phyloP scores from a whole-genome alignment of 306 rosid genomes.

The Quercus mongolica region DNA sequence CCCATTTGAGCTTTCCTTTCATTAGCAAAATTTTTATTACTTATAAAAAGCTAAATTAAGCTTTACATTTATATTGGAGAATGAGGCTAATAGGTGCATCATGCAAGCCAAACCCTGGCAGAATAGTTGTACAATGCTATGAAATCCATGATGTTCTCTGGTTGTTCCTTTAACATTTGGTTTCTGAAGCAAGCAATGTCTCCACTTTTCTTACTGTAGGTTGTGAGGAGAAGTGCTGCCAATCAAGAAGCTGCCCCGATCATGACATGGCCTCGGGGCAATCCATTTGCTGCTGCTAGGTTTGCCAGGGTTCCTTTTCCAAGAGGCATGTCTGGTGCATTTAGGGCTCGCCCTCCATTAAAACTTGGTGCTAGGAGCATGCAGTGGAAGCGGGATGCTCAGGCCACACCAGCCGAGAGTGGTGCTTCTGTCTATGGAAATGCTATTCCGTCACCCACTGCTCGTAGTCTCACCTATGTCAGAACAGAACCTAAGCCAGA shows the following conservation, averaged over 20 bases:
- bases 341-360: conserved; percentile 60
- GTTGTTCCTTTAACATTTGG: conserved; percentile 3
- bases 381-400: conserved; percentile 93
- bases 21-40: too few species aligned
- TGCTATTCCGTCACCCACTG: conserved; percentile 27
- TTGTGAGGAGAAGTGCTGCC: conserved; percentile 66
- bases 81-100: neutral
- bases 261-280: conserved; percentile 68
- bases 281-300: conserved; percentile 57
- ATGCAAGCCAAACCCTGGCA: neutral
- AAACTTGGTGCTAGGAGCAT: conserved; percentile 80
- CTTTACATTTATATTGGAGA: too few species aligned
- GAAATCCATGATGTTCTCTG: neutral
- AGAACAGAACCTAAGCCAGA: conserved; percentile 82
- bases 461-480: conserved; percentile 80
- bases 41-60: too few species aligned
- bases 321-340: conserved; percentile 71
- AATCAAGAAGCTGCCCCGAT: conserved; percentile 56
- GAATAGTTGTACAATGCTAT: neutral
- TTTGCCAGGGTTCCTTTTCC: conserved; percentile 64
- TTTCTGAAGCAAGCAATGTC: neutral
- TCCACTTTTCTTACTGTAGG: conserved; percentile 39
- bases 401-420: conserved; percentile 42
- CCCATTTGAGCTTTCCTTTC: too few species aligned
- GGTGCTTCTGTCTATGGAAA: conserved; percentile 36